Conservation (phyloP, 2,329 filamentous ascomycete genomes). For the Exutisphaerella laricina region DNA sequence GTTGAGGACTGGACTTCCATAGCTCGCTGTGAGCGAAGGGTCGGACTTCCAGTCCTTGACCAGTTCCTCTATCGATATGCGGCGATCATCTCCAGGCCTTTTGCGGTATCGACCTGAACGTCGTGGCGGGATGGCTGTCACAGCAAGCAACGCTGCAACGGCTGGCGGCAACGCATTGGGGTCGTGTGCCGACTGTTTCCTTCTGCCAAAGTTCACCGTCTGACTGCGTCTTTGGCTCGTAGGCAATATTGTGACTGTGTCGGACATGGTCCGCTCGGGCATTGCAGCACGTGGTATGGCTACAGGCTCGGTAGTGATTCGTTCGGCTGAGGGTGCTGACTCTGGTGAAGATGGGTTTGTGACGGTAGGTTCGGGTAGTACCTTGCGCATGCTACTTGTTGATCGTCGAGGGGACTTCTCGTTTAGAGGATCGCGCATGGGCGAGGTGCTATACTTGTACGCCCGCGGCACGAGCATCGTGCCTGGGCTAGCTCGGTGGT, state of each 20-base stretch:
- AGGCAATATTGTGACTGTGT: constrained; percentile 29
- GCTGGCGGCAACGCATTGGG: constrained; percentile 48
- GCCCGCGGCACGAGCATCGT: constrained; percentile 44
- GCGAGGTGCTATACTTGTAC: constrained; percentile 39
- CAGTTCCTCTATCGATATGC: constrained; percentile 53
- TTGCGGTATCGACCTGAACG: constrained; percentile 35
- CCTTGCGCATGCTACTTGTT: constrained; percentile 9
- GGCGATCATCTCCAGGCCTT: constrained; percentile 37
- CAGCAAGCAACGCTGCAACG: constrained; percentile 53
- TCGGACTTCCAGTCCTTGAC: constrained; percentile 52
- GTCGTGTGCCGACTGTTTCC: constrained; percentile 31
- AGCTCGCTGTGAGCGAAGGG: constrained; percentile 28
- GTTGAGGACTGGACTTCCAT: constrained; percentile 41
- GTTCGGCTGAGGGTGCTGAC: constrained; percentile 8
- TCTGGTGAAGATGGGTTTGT: no score
- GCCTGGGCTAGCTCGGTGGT: constrained; percentile 4
- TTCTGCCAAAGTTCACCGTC: constrained; percentile 21
- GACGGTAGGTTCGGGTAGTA: constrained; percentile 11
- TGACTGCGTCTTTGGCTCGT: constrained; percentile 15
- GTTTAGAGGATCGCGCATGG: constrained; percentile 13
- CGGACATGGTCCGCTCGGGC: constrained; percentile 24
- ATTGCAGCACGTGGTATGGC: constrained; percentile 36
- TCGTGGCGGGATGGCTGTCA: constrained; percentile 55
- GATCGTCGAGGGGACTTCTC: constrained; percentile 17
- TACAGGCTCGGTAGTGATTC: constrained; percentile 37